Base-by-base conservation (phyloP, 257 asterid species). In the Mentha longifolia region DNA sequence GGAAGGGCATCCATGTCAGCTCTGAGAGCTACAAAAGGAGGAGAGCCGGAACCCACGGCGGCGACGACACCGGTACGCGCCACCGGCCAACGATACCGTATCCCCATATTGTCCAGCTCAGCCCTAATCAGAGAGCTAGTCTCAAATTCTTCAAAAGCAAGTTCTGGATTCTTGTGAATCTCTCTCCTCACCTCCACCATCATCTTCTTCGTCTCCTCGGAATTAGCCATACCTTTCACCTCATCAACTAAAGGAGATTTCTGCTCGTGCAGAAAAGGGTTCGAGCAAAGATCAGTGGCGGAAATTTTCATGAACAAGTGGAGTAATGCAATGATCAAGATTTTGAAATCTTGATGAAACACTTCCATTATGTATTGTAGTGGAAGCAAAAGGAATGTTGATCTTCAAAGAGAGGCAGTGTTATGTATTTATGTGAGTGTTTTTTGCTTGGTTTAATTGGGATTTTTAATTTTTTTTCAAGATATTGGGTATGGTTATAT, bases 1-100 rank as follows among this genome's bases (percentile, higher is more conserved):
- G 92, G 86, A 17, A 86, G 65, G 62, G 92, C 92, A 70, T 86
- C 89, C 87, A 86, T 82, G 51, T 86, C 92, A 7, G 87, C 92
- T 68, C 92, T 78, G 7, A 86, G 85, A 46, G 92, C 92, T 14
- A 86, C 89, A 68, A 84, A 84, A 2, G 92, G 92, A 2, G 86
- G 84, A 30, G 52, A 10, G 6, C 89, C 92, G 1, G 85, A 75
- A 2, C 92, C 92, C 10, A 86, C 22, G 61, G 77, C 20, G 49
- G 86, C 92, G 0, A 82, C 84, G 0, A 84, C 80, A 11, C 92
- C 92, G 0, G 89, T 86, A 28, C 79, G 67, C 1, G 89, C 92
- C 67, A 80, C 87, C 43, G 92, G 92, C 83, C 84, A 86, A 31
- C 74, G 78, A 68, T 77, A 86, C 0, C 19, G 61, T 19, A 86